These are phyloP conservation scores for Nakazawaea holstii DNA, from an alignment of 805 yeast species.

Conservation along the genomic window DNA sequence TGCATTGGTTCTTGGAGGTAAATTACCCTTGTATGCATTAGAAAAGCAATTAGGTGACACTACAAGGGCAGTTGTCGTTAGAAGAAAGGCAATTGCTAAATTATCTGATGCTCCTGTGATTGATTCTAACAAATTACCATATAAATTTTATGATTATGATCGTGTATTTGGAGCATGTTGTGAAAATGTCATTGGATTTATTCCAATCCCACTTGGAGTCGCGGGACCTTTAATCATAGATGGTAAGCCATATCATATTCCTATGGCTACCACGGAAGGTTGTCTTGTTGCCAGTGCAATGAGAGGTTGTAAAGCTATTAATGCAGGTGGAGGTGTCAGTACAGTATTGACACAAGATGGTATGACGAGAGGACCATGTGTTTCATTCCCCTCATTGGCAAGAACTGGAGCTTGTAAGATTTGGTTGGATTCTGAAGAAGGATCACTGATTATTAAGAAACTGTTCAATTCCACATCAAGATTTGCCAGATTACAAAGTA, in stretches of 20 bases:
- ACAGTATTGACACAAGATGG: slow-evolving; percentile 94
- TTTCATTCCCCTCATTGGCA: slow-evolving; percentile 70
- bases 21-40: slow-evolving; percentile 86
- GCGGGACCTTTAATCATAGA: slow-evolving; percentile 96
- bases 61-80: slow-evolving; percentile 87
- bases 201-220: slow-evolving; percentile 96
- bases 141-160: slow-evolving; percentile 79
- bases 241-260: slow-evolving; percentile 82
- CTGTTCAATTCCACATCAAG: slow-evolving; percentile 96
- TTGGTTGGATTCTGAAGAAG: slow-evolving; percentile 96
- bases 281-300: slow-evolving; percentile 96
- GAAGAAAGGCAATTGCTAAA: slow-evolving; percentile 88
- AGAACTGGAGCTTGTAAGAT: slow-evolving; percentile 94
- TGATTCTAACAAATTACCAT: slow-evolving; percentile 70
- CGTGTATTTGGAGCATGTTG: slow-evolving; percentile 98
- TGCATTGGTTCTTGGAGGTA: slow-evolving; percentile 63
- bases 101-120: slow-evolving; percentile 79
- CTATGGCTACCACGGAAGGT: slow-evolving; percentile 99
- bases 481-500: slow-evolving; percentile 88
- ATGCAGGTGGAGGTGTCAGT: slow-evolving; percentile 92
- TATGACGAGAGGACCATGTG: slow-evolving; percentile 99
- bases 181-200: slow-evolving; percentile 94
- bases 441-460: slow-evolving; percentile 72
- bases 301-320: slow-evolving; percentile 98
- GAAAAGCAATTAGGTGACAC: slow-evolving; percentile 89